Evolutionary conservation across 2,329 filamentous ascomycete species (phyloP).

Genomic region (Fusarium multiceps): DNA sequence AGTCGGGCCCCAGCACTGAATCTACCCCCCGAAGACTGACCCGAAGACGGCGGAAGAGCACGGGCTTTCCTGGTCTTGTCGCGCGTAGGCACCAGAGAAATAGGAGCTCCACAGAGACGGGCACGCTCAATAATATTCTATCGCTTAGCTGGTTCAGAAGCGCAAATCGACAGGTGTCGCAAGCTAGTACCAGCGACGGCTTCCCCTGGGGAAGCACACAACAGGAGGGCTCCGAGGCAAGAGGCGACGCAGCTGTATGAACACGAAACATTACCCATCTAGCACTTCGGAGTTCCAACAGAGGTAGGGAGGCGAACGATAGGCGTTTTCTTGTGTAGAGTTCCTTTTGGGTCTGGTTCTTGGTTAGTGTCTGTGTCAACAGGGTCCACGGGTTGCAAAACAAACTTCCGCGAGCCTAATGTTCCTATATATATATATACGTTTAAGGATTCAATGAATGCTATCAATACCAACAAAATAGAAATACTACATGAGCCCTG

Average conservation of each 20-base stretch:
- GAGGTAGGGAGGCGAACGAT: slow-evolving; percentile 32
- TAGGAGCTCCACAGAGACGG: slow-evolving; percentile 58
- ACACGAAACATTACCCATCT: slow-evolving; percentile 18
- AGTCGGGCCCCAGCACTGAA: slow-evolving; percentile 49
- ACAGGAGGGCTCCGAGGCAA: slow-evolving; percentile 33
- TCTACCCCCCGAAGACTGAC: slow-evolving; percentile 48
- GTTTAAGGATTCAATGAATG: slow-evolving; percentile 14
- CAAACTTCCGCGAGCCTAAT: background rate
- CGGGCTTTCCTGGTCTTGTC: slow-evolving; percentile 70
- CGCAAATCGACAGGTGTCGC: slow-evolving; percentile 38
- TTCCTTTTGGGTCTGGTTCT: slow-evolving; percentile 17
- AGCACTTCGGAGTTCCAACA: slow-evolving; percentile 30
- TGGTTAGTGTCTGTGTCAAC: slow-evolving; percentile 14
- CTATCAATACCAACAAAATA: background rate
- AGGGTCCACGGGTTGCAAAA: slow-evolving; percentile 4
- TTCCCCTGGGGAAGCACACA: slow-evolving; percentile 26
- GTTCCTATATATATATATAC: slow-evolving; percentile 18
- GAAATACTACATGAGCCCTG: background rate
- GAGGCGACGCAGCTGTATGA: slow-evolving; percentile 52
- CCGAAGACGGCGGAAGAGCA: slow-evolving; percentile 66
- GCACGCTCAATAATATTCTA: slow-evolving; percentile 64
- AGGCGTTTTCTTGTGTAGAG: slow-evolving; percentile 37
- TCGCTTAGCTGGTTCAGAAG: slow-evolving; percentile 66
- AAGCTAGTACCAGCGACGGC: slow-evolving; percentile 39
- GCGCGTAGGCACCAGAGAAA: slow-evolving; percentile 59